phyloP scores from a whole-genome alignment of 2,329 filamentous ascomycete species.

The Macroventuria anomochaeta region DNA sequence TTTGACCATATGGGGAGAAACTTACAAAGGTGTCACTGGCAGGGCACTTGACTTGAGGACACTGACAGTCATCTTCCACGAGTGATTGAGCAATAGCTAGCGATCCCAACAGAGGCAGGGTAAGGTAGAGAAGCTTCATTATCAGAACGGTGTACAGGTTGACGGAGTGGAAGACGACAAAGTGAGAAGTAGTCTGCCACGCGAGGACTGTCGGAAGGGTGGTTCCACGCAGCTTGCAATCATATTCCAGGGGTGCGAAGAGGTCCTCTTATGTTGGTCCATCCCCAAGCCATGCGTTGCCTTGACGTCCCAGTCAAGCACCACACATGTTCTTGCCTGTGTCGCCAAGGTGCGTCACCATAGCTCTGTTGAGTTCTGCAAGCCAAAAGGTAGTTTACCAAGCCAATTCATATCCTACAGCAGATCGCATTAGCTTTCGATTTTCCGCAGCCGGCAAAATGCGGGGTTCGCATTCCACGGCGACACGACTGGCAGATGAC shows the following conservation, averaged over 20 bases:
- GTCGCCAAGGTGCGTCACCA: slow-evolving; percentile 6
- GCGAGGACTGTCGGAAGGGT: background rate
- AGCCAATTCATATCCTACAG: slow-evolving; percentile 10
- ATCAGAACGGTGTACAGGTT: background rate
- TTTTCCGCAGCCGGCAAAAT: background rate
- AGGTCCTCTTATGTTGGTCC: slow-evolving; percentile 5
- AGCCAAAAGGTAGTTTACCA: background rate
- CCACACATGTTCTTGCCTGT: slow-evolving; percentile 4
- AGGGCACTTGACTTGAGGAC: slow-evolving; percentile 39
- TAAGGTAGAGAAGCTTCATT: slow-evolving; percentile 32
- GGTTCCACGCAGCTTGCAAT: background rate
- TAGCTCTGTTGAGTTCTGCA: background rate
- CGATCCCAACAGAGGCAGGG: slow-evolving; percentile 26
- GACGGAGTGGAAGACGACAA: background rate
- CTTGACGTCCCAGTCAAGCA: slow-evolving; percentile 9
- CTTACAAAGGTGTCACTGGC: slow-evolving; percentile 27
- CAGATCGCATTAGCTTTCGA: background rate
- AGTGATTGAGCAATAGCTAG: slow-evolving; percentile 26
- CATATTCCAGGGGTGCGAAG: background rate
- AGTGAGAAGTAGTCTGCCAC: background rate
- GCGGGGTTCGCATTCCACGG: slow-evolving; percentile 10
- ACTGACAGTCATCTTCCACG: slow-evolving; percentile 24
- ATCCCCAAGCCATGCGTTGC: slow-evolving; percentile 6
- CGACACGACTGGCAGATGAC: slow-evolving; percentile 8
- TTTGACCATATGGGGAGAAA: background rate